Conservation (phyloP, 2,329 filamentous ascomycete species). For the Cylindrodendrum hubeiense region DNA sequence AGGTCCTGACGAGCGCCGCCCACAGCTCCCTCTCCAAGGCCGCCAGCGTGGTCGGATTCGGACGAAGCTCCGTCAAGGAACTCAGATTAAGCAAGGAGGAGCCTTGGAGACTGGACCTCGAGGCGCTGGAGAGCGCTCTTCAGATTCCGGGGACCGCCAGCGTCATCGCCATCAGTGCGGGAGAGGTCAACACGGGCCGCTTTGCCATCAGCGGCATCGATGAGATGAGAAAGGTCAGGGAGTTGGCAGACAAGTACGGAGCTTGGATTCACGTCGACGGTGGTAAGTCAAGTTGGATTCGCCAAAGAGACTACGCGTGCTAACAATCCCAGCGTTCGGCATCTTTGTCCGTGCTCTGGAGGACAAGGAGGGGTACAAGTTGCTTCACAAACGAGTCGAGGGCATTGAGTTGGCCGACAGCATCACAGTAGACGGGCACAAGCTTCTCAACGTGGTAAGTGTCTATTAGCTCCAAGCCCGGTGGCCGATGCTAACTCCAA, state of each 20-base stretch:
- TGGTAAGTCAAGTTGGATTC: constrained; percentile 56
- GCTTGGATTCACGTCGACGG: constrained; percentile 94
- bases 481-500: constrained; percentile 19
- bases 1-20: constrained; percentile 83
- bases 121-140: constrained; percentile 72
- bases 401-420: constrained; percentile 88
- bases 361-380: constrained; percentile 65
- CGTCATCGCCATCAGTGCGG: constrained; percentile 85
- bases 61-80: constrained; percentile 74
- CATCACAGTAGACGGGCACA: constrained; percentile 89
- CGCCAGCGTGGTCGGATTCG: constrained; percentile 84
- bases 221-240: constrained; percentile 74
- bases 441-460: constrained; percentile 87
- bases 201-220: constrained; percentile 73
- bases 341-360: constrained; percentile 80
- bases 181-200: constrained; percentile 90
- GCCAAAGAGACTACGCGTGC: not conserved
- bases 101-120: constrained; percentile 79
- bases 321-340: constrained; percentile 75
- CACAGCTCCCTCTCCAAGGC: constrained; percentile 90
- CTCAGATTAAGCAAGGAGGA: constrained; percentile 64
- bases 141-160: constrained; percentile 66
- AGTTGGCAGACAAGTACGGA: constrained; percentile 77
- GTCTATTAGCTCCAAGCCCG: not conserved
- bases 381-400: constrained; percentile 62